phyloP scores from a whole-genome alignment of 1,284 basidiomycete species.

The Ceratobasidium sp. region DNA sequence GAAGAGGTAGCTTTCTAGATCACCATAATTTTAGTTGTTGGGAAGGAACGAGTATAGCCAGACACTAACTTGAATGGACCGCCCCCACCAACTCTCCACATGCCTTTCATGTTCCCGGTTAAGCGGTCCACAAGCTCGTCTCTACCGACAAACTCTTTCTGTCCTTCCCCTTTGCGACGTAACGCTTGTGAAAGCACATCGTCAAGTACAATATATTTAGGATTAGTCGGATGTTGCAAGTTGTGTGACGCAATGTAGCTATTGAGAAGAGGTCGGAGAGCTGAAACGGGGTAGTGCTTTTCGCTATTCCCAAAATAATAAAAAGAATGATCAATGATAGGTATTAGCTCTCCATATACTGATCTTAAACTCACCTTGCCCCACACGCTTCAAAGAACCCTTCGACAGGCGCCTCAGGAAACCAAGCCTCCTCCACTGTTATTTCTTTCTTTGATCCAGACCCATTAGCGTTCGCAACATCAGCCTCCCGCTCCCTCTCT shows the following conservation, averaged over 20 bases:
- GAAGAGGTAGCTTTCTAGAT: conserved; percentile 78
- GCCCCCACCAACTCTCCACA: conserved; percentile 76
- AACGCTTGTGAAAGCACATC: conserved; percentile 57
- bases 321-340: not conserved
- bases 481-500: conserved; percentile 58
- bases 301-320: conserved; percentile 60
- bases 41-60: conserved; percentile 19
- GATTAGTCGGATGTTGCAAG: conserved; percentile 76
- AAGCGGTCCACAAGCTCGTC: conserved; percentile 75
- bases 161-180: conserved; percentile 52
- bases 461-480: conserved; percentile 61
- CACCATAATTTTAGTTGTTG: conserved; percentile 38
- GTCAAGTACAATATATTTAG: conserved; percentile 78
- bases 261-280: conserved; percentile 71
- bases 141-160: conserved; percentile 71
- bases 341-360: not conserved
- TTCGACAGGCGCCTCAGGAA: conserved; percentile 70
- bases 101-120: conserved; percentile 61
- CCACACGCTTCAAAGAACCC: conserved; percentile 71
- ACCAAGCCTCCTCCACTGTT: conserved; percentile 77
- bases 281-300: conserved; percentile 67
- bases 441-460: conserved; percentile 53
- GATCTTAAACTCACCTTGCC: conserved; percentile 65
- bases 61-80: conserved; percentile 68
- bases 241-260: conserved; percentile 71